Percentiles rank a stretch among this genome's conserved stretches.
Evolutionary conservation across 768 basidiomycete genomes (phyloP).

Genomic region (Mycena venus): DNA sequence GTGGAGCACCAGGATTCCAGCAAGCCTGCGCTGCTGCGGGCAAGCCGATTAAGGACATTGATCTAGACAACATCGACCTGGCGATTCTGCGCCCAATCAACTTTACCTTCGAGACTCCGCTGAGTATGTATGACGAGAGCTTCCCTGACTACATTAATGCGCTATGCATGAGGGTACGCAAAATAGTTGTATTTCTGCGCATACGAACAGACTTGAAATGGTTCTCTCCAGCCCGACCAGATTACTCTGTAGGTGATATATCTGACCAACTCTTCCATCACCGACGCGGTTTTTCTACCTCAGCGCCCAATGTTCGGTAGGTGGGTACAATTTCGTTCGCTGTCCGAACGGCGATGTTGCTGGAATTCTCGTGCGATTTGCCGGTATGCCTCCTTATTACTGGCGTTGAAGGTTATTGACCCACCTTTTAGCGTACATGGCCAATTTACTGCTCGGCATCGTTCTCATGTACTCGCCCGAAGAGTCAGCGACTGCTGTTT

Average conservation of each 20-base stretch:
- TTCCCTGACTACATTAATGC: conserved; percentile 1
- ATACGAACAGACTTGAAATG: too few species aligned
- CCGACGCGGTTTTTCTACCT: neutral
- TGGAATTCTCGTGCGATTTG: conserved; percentile 7
- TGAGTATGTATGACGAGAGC: neutral
- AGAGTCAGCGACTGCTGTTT: conserved; percentile 7
- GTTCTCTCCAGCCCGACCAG: neutral
- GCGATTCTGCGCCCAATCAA: neutral
- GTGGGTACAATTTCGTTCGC: neutral
- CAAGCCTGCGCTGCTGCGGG: neutral
- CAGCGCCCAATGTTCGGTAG: neutral
- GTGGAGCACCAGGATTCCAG: neutral
- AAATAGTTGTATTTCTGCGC: neutral
- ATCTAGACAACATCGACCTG: neutral
- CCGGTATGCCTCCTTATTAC: neutral
- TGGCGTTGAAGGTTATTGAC: neutral
- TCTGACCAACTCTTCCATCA: neutral
- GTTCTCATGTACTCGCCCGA: conserved; percentile 12
- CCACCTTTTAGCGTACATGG: neutral
- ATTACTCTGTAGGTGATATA: neutral
- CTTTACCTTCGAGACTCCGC: neutral
- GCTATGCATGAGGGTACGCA: neutral
- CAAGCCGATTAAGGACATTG: neutral
- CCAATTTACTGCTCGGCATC: conserved; percentile 15
- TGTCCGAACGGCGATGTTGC: conserved; percentile 4